A percentile compares a stretch with the other conserved stretches of the same genome.
These are phyloP conservation scores for Setaria italica DNA, from an alignment of 202 grass and related monocot genomes.

Conservation along the genomic window DNA sequence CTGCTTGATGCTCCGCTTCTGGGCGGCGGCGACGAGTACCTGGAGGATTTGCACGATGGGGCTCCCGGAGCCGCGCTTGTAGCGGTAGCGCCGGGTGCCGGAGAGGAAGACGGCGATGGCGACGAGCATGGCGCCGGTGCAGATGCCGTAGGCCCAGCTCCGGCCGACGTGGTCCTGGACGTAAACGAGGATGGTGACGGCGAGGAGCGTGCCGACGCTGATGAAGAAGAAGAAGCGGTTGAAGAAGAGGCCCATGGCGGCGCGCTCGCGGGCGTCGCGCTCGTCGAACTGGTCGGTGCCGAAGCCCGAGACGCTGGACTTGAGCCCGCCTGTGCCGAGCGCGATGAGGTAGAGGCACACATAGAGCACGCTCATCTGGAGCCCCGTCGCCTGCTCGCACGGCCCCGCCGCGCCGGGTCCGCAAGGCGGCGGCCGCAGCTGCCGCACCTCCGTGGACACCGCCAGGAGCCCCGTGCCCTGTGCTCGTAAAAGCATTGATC, in stretches of 20 bases:
- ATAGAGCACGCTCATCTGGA: slow-evolving; percentile 85
- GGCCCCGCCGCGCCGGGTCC: background rate
- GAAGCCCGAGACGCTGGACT: slow-evolving; percentile 97
- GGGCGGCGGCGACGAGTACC: slow-evolving; percentile 66
- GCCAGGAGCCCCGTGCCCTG: slow-evolving; percentile 75
- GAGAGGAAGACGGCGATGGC: slow-evolving; percentile 67
- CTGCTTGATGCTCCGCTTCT: slow-evolving; percentile 55
- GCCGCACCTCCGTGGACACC: slow-evolving; percentile 54
- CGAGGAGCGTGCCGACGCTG: slow-evolving; percentile 73
- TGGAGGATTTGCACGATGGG: slow-evolving; percentile 89
- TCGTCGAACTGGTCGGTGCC: slow-evolving; percentile 96
- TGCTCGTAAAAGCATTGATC: background rate
- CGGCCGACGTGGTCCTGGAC: slow-evolving; percentile 84
- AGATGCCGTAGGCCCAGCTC: slow-evolving; percentile 92
- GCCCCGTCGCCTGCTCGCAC: slow-evolving; percentile 54
- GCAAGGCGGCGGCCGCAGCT: slow-evolving; percentile 73
- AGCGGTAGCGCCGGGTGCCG: slow-evolving; percentile 78
- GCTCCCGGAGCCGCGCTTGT: slow-evolving; percentile 71
- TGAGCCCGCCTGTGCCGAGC: slow-evolving; percentile 85
- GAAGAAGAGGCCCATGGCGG: slow-evolving; percentile 82
- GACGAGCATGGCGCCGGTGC: slow-evolving; percentile 62
- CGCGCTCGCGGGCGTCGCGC: slow-evolving; percentile 64
- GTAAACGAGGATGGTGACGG: slow-evolving; percentile 89
- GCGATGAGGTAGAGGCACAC: slow-evolving; percentile 83
- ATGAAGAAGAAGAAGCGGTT: slow-evolving; percentile 94